Evolutionary conservation across 306 rosid genomes (phyloP).

Genomic region (Spatholobus suberectus): DNA sequence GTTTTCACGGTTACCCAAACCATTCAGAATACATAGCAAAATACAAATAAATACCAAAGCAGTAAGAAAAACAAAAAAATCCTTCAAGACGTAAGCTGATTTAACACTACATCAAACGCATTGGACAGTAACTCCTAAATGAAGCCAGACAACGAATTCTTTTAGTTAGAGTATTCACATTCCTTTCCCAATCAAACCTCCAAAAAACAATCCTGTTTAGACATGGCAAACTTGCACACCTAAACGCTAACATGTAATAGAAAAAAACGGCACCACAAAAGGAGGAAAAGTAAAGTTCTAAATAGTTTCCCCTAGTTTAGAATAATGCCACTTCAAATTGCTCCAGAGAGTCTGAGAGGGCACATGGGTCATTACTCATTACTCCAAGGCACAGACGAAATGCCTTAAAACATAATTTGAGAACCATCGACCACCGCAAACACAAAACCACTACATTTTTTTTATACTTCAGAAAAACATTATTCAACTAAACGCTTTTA

Average conservation of each 20-base stretch:
- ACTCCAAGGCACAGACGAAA: neutral
- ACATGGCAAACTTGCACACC: neutral
- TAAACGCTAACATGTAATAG: conserved; percentile 1
- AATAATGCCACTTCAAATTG: conserved; percentile 1
- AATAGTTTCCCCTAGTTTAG: neutral
- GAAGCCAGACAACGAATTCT: neutral
- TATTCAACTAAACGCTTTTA: neutral
- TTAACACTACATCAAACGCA: neutral
- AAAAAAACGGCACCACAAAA: neutral
- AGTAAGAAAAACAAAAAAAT: neutral
- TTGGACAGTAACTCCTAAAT: neutral
- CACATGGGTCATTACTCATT: neutral
- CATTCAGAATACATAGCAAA: neutral
- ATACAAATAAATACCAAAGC: neutral
- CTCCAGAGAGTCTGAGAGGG: neutral
- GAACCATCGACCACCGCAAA: neutral
- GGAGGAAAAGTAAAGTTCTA: neutral
- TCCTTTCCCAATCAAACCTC: conserved; percentile 15
- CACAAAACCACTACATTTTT: neutral
- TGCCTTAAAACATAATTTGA: neutral
- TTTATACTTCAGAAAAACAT: neutral
- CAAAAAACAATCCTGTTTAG: neutral
- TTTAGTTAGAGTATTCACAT: neutral
- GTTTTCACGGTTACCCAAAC: neutral
- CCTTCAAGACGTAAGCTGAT: neutral